Base-by-base conservation (phyloP, 495 filamentous ascomycete genomes). In the Penicillium chermesinum region DNA sequence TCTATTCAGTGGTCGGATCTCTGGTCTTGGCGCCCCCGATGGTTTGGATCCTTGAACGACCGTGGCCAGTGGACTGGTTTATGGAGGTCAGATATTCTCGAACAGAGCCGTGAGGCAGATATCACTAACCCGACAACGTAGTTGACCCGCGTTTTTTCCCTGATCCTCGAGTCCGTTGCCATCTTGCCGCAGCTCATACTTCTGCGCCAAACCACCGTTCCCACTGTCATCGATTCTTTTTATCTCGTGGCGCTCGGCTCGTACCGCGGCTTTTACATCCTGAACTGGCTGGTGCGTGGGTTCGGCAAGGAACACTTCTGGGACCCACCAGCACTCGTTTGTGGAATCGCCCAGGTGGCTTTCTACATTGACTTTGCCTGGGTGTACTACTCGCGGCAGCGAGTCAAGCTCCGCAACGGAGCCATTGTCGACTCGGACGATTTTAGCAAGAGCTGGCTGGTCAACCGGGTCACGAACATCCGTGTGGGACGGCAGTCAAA, bases 321-420 rank as follows among this genome's bases (percentile, higher is more conserved):
- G 52, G 88, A 93, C 53, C 76, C 78, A n/a, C 75, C 91, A 22
- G 76, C 83, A 8, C 75, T 90, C 49, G 73, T 93, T 42, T 96
- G 94, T 63, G 93, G 91, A 32, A 70, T 95, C 51, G 71, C 97
- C 19, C 94, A 98, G 69, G 96, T 91, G 0, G 81, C 83, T 1
- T 79, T 97, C 43, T 96, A 97, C 63, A 61, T 90, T 53, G 94
- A 98, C 64, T 98, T 98, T 62, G 89, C 86, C 18, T 96, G 91
- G 90, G 89, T 98, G 0, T 98, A 98, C 72, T 96, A 86, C 71
- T 84, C 84, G 3, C 77, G 93, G 30, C 94, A 97, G 70, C 80
- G 89, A 27, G 91, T 98, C 57, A 96, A 96, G 79, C 83, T 98
- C 3, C 79, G 93, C 37, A 83, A 84, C 49, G 91, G 91, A 47